Percentiles rank a stretch among this genome's conserved stretches.
phyloP scores from a whole-genome alignment of 208 protist species.

The Leishmania arabica region DNA sequence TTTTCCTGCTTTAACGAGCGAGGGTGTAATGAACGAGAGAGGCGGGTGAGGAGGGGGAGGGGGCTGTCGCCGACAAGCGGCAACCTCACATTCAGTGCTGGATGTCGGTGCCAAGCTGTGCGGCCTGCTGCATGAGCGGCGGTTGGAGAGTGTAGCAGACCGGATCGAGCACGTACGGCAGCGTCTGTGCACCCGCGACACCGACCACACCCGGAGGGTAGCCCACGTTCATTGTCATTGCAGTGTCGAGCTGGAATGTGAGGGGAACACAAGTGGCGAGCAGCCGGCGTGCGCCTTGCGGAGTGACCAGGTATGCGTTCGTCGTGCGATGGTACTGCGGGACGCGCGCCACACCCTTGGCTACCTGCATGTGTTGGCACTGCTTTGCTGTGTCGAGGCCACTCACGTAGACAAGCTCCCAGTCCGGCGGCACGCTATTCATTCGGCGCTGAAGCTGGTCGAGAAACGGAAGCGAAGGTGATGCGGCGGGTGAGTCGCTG shows the following conservation, averaged over 20 bases:
- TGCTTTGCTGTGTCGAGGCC: conserved; percentile 79
- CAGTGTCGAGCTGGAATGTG: conserved; percentile 85
- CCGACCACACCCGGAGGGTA: background rate
- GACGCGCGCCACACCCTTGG: conserved; percentile 59
- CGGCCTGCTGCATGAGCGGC: conserved; percentile 66
- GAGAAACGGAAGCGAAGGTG: conserved; percentile 30
- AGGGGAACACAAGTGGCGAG: conserved; percentile 67
- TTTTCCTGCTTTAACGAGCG: background rate
- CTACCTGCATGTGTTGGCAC: conserved; percentile 27
- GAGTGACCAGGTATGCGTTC: conserved; percentile 74
- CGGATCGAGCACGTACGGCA: conserved; percentile 57
- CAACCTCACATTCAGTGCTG: conserved; percentile 27
- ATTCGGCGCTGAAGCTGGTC: conserved; percentile 30
- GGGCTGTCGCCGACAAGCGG: background rate
- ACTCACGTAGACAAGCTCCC: conserved; percentile 85
- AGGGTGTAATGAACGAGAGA: background rate
- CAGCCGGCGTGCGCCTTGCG: conserved; percentile 57
- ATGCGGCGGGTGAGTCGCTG: background rate
- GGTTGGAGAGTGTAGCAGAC: conserved; percentile 86
- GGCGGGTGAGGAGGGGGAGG: background rate
- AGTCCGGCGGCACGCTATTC: conserved; percentile 52
- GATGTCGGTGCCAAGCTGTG: conserved; percentile 78
- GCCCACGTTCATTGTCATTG: conserved; percentile 75
- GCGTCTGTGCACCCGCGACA: background rate
- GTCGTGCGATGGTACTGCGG: conserved; percentile 88